Evolutionary conservation across 2,329 filamentous ascomycete genomes (phyloP).

Genomic region (Xylariaceae sp.): DNA sequence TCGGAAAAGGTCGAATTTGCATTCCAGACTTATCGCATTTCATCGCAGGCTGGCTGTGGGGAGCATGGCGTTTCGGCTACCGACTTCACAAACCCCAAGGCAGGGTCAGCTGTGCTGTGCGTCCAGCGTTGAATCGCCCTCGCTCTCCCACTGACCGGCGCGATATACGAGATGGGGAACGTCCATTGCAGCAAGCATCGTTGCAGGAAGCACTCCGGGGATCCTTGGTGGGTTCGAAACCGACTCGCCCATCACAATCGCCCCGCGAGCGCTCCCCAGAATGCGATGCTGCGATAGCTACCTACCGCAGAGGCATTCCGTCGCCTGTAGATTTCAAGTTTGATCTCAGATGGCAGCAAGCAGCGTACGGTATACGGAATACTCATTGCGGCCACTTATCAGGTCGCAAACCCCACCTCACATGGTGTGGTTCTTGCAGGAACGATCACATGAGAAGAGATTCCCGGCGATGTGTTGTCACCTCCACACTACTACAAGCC

Average conservation of each 20-base stretch:
- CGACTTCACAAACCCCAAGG: conserved; percentile 6
- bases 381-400: conserved; percentile 10
- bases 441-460: conserved; percentile 20
- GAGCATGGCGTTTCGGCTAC: conserved; percentile 9
- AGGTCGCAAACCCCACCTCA: conserved; percentile 12
- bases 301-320: background rate
- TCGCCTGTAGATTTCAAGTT: conserved; percentile 1
- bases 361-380: background rate
- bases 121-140: background rate
- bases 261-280: background rate
- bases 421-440: conserved; percentile 20
- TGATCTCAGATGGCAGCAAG: conserved; percentile 9
- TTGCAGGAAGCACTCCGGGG: conserved; percentile 1
- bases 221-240: background rate
- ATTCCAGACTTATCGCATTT: conserved; percentile 5
- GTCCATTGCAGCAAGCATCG: background rate
- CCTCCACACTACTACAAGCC: conserved; percentile 17
- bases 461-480: conserved; percentile 19
- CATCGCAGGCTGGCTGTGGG: conserved; percentile 1
- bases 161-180: conserved; percentile 3
- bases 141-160: background rate
- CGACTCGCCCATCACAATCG: background rate
- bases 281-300: background rate
- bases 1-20: background rate
- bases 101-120: background rate